Evolutionary conservation across 768 basidiomycete genomes (phyloP).

Genomic region (Naematelia aurantialba): DNA sequence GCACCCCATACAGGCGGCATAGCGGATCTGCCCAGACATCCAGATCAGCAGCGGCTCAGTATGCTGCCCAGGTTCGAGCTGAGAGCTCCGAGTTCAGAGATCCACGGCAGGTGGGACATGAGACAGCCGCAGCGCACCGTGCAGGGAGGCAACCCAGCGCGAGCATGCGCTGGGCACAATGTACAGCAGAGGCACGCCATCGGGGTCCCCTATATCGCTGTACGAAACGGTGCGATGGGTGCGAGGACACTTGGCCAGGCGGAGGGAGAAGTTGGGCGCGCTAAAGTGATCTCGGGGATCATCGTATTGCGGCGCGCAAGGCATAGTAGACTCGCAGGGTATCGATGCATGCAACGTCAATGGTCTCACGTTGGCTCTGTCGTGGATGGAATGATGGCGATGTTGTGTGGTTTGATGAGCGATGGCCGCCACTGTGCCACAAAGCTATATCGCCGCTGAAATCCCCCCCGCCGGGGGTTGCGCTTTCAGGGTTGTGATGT

Average conservation of each 20-base stretch:
- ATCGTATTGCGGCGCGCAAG: not conserved
- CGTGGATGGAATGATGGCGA: too few relatives aligned
- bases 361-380: too few relatives aligned
- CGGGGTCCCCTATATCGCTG: conserved; percentile 36
- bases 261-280: conserved; percentile 26
- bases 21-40: conserved; percentile 30
- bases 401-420: too few relatives aligned
- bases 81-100: not conserved
- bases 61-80: not conserved
- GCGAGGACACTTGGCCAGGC: conserved; percentile 30
- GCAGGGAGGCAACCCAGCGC: conserved; percentile 38
- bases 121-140: conserved; percentile 21
- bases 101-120: not conserved
- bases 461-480: not conserved
- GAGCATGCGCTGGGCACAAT: conserved; percentile 38
- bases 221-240: conserved; percentile 36
- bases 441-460: not conserved
- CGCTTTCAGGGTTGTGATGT: not conserved
- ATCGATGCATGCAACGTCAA: not conserved
- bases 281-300: conserved; percentile 34
- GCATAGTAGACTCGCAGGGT: not conserved
- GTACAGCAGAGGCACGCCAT: conserved; percentile 34
- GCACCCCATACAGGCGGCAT: conserved; percentile 27
- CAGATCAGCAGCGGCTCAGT: not conserved
- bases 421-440: not conserved